These are phyloP conservation scores for Globisporangium takayamanum DNA, from an alignment of 352 stramenopile genomes.

Conservation along the genomic window DNA sequence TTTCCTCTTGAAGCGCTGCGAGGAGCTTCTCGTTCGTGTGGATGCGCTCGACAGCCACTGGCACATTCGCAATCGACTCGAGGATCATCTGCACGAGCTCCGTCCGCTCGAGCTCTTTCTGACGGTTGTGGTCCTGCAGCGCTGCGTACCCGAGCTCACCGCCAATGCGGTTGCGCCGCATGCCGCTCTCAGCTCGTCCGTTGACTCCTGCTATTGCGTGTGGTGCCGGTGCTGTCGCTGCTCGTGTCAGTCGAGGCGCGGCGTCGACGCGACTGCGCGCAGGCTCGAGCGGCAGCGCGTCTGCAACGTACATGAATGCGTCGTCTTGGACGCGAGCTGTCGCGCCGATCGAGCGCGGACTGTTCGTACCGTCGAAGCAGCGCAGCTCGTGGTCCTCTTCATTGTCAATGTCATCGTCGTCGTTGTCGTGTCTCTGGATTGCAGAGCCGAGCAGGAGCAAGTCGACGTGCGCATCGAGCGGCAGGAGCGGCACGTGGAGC, in stretches of 20 bases:
- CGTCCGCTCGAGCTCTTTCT: conserved; percentile 53
- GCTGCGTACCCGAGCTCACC: neutral
- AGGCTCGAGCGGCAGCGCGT: neutral
- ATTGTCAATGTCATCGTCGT: conserved; percentile 9
- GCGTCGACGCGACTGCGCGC: neutral
- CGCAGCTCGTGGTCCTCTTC: conserved; percentile 20
- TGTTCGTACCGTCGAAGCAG: conserved; percentile 2
- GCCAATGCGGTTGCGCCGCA: neutral
- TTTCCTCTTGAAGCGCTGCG: conserved; percentile 47
- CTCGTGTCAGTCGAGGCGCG: neutral
- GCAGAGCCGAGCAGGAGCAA: no score
- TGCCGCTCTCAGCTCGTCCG: no score
- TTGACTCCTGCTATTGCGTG: neutral
- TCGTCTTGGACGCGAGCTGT: conserved; percentile 1
- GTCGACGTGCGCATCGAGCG: no score
- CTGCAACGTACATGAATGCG: neutral
- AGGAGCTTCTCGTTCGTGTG: conserved; percentile 62
- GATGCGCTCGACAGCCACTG: conserved; percentile 61
- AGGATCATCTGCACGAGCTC: conserved; percentile 72
- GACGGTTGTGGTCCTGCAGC: conserved; percentile 28
- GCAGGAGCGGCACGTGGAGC: neutral
- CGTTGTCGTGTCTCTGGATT: neutral
- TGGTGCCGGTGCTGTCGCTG: neutral
- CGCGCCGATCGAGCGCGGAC: conserved; percentile 6
- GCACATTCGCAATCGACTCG: conserved; percentile 67